Percentiles rank a stretch among this genome's conserved stretches.
Conservation (phyloP, 805 yeast species). For the Priceomyces melissophilus region DNA sequence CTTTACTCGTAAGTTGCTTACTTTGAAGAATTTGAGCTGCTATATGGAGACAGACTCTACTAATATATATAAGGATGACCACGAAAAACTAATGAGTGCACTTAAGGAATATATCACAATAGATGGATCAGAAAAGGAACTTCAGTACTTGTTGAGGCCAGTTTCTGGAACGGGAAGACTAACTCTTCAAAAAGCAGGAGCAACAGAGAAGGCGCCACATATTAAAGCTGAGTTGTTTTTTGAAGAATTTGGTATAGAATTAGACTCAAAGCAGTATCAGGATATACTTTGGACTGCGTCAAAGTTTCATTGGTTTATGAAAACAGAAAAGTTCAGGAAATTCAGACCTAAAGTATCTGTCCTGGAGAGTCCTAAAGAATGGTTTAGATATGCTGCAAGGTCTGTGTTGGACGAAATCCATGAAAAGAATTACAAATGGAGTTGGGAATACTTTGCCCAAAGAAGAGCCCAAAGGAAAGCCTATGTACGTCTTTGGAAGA, state of each 20-base stretch:
- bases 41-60: conserved; percentile 77
- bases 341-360: conserved; percentile 59
- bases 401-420: conserved; percentile 78
- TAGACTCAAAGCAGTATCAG: conserved; percentile 81
- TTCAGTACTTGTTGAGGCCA: conserved; percentile 72
- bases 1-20: conserved; percentile 72
- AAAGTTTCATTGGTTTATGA: conserved; percentile 70
- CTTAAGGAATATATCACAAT: conserved; percentile 46
- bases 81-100: conserved; percentile 43
- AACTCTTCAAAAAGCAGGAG: conserved; percentile 73
- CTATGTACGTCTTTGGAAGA: conserved; percentile 68
- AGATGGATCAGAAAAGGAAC: conserved; percentile 12
- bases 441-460: conserved; percentile 76
- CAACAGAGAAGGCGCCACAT: conserved; percentile 67
- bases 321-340: conserved; percentile 70
- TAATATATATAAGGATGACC: conserved; percentile 47
- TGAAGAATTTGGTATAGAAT: conserved; percentile 82
- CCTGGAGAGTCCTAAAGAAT: conserved; percentile 64
- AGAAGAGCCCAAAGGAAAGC: conserved; percentile 69
- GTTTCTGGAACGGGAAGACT: conserved; percentile 86
- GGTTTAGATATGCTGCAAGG: conserved; percentile 82
- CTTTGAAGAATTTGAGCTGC: conserved; percentile 67
- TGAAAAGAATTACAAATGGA: conserved; percentile 75
- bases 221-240: conserved; percentile 71
- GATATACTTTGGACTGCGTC: conserved; percentile 80